Percentiles rank a stretch among this genome's conserved stretches.
Evolutionary conservation across 805 yeast genomes (phyloP).

Genomic region (Grigorovia yakushimaensis): DNA sequence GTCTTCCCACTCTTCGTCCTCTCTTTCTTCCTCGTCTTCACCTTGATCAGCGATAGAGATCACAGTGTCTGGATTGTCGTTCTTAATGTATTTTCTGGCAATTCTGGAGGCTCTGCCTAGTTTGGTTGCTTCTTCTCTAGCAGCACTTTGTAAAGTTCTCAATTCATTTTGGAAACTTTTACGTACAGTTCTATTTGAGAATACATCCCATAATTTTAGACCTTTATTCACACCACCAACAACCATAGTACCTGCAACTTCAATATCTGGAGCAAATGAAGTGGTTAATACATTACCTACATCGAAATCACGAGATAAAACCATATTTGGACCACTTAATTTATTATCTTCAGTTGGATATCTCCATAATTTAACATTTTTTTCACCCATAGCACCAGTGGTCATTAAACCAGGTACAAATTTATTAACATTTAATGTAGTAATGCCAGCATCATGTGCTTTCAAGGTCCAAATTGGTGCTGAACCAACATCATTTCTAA

Average conservation of each 20-base stretch:
- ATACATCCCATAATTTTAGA: constrained; percentile 86
- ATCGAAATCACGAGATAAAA: constrained; percentile 82
- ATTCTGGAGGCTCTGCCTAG: constrained; percentile 61
- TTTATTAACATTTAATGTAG: constrained; percentile 63
- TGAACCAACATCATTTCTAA: constrained; percentile 45
- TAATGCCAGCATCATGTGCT: constrained; percentile 93
- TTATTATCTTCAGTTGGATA: constrained; percentile 36
- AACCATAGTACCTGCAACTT: constrained; percentile 72
- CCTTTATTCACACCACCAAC: constrained; percentile 83
- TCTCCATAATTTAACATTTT: constrained; percentile 80
- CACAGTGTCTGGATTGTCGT: constrained; percentile 41
- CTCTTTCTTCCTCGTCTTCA: constrained; percentile 44
- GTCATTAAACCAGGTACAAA: constrained; percentile 63
- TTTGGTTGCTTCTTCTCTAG: constrained; percentile 46
- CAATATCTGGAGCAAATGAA: constrained; percentile 78
- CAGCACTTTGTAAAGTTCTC: constrained; percentile 41
- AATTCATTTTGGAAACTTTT: constrained; percentile 54
- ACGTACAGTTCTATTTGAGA: constrained; percentile 73
- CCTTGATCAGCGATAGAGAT: constrained; percentile 56
- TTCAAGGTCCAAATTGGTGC: constrained; percentile 89
- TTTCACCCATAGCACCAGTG: constrained; percentile 89
- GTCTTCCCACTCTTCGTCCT: constrained; percentile 5
- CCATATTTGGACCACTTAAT: constrained; percentile 63
- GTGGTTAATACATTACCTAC: constrained; percentile 84
- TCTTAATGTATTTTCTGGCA: constrained; percentile 57